These are phyloP conservation scores for Saraca asoca DNA, from an alignment of 331 rosid species.

Conservation along the genomic window DNA sequence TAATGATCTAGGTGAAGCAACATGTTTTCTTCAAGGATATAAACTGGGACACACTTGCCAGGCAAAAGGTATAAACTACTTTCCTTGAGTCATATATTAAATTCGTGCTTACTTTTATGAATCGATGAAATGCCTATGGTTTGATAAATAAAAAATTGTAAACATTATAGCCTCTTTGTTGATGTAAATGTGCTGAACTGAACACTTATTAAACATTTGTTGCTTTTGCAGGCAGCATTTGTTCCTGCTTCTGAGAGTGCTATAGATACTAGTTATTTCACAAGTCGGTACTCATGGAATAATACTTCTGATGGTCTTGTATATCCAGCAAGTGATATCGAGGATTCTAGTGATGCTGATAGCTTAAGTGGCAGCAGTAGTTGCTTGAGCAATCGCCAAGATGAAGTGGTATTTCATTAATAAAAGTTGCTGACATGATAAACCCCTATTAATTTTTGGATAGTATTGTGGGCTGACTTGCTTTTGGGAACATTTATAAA, in stretches of 20 bases:
- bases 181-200: conserved; percentile 15
- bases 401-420: conserved; percentile 78
- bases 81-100: conserved; percentile 1
- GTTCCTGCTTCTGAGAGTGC: conserved; percentile 96
- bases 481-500: conserved; percentile 37
- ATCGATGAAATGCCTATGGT: no score
- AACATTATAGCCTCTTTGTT: conserved; percentile 1
- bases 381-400: conserved; percentile 84
- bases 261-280: conserved; percentile 92
- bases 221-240: conserved; percentile 86
- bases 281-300: conserved; percentile 90
- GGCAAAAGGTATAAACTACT: conserved; percentile 74
- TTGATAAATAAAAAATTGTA: background rate
- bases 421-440: conserved; percentile 5
- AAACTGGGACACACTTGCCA: conserved; percentile 98
- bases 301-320: conserved; percentile 57
- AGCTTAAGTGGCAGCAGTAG: conserved; percentile 95
- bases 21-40: conserved; percentile 91
- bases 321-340: conserved; percentile 71
- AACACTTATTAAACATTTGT: background rate
- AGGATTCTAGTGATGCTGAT: conserved; percentile 89
- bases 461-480: conserved; percentile 36
- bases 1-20: conserved; percentile 79
- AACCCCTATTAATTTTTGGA: conserved; percentile 13
- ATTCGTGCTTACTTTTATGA: no score